Base-by-base conservation (phyloP, 306 rosid genomes). In the Cajanus cajan region DNA sequence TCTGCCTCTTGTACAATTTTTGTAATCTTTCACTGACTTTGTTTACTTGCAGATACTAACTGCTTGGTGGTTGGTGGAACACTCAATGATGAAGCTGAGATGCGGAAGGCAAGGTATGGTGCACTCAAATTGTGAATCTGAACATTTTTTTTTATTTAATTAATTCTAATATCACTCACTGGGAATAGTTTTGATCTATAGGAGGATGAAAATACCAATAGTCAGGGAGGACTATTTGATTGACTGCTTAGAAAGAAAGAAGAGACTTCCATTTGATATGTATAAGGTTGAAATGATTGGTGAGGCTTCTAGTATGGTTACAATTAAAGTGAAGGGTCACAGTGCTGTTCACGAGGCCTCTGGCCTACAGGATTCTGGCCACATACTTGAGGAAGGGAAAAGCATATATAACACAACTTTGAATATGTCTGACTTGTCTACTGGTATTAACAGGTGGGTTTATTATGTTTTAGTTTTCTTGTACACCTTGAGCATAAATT, bases 291-390 rank as follows among this genome's bases (percentile, higher is more conserved):
- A 95, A 87, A 88, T 82, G 57, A 58, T 76, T 76, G 88, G 91
- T 24, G 91, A 88, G 87, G 31, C 94, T 83, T 87, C 97, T 61
- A 90, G 97, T 84, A 86, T 91, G 92, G 90, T 89, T 81, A 95
- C 99, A 36, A 86, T 95, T 75, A 95, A 91, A 88, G 99, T 95
- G 86, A 93, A 95, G 84, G 99, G 98, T 52, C 85, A 73, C 18
- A 91, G 99, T 89, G 92, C 98, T 34, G 96, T 95, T 80, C 96
- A 93, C 24, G 96, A 93, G 85, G 85, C 86, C 73, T 95, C 98
- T 76, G 97, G 99, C 77, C 80, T 93, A 61, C 96, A 91, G 80
- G 99, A 93, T 78, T 86, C 89, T 8, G 93, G 99, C 48, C 98
- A 95, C 92, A 91, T 95, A 72, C 98, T 95, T 11, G 99, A 90